These are phyloP conservation scores for Mangifera indica DNA, from an alignment of 345 rosid species.

Conservation along the genomic window DNA sequence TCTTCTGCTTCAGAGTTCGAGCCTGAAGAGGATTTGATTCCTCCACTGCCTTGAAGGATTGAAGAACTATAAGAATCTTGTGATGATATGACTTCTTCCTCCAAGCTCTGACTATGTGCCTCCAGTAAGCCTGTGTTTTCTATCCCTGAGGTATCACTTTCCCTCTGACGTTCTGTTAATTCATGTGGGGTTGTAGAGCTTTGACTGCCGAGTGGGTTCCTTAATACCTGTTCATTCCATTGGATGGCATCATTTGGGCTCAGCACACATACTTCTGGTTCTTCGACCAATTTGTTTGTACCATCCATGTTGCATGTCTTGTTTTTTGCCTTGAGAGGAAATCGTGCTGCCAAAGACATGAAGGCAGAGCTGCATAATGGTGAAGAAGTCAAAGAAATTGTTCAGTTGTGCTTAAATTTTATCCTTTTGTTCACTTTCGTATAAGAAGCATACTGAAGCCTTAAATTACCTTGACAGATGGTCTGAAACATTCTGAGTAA, in stretches of 20 bases:
- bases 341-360: slow-evolving; percentile 80
- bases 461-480: slow-evolving; percentile 82
- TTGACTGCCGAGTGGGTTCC: slow-evolving; percentile 35
- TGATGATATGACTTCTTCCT: slow-evolving; percentile 73
- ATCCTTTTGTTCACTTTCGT: slow-evolving; percentile 4
- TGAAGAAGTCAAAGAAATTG: slow-evolving; percentile 21
- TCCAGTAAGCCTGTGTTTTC: slow-evolving; percentile 43
- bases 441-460: slow-evolving; percentile 12
- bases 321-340: slow-evolving; percentile 55
- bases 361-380: slow-evolving; percentile 80
- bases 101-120: slow-evolving; percentile 45
- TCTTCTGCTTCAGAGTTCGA: slow-evolving; percentile 68
- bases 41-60: slow-evolving; percentile 42
- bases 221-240: slow-evolving; percentile 36
- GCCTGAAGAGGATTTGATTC: slow-evolving; percentile 52
- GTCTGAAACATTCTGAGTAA: slow-evolving; percentile 94
- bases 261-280: slow-evolving; percentile 48
- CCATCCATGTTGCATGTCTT: slow-evolving; percentile 26
- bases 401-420: slow-evolving; percentile 16
- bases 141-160: slow-evolving; percentile 33
- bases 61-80: slow-evolving; percentile 61
- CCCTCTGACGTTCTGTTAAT: slow-evolving; percentile 40
- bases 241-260: slow-evolving; percentile 37
- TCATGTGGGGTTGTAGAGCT: slow-evolving; percentile 33
- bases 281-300: slow-evolving; percentile 45